phyloP scores from a whole-genome alignment of 805 yeast species.

The Cyberlindnera americana region DNA sequence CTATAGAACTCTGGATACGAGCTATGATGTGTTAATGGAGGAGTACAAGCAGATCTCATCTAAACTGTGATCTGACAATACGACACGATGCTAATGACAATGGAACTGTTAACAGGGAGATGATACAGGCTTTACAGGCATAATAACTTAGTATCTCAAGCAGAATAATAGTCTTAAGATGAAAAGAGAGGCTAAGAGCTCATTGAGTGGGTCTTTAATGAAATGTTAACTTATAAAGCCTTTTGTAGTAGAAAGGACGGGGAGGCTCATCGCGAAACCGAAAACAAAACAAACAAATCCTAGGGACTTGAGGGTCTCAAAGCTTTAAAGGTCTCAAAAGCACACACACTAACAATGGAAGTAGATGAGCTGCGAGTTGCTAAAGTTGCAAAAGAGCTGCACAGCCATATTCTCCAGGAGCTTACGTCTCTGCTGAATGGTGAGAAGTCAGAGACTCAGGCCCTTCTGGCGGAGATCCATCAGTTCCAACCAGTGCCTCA shows the following conservation, averaged over 20 bases:
- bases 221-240: too few relatives aligned
- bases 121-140: too few relatives aligned
- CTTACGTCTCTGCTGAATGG: background rate
- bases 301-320: background rate
- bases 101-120: too few relatives aligned
- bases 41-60: slow-evolving; percentile 9
- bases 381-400: slow-evolving; percentile 16
- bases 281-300: slow-evolving; percentile 1
- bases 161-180: background rate
- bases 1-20: slow-evolving; percentile 10
- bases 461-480: slow-evolving; percentile 29
- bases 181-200: too few relatives aligned
- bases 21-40: slow-evolving; percentile 6
- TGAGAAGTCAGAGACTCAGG: background rate
- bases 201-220: too few relatives aligned
- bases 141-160: too few relatives aligned
- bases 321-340: too few relatives aligned
- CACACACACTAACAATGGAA: slow-evolving; percentile 9
- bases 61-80: slow-evolving; percentile 4
- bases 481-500: slow-evolving; percentile 55
- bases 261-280: slow-evolving; percentile 1
- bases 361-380: slow-evolving; percentile 20
- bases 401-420: slow-evolving; percentile 1
- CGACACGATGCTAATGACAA: background rate
- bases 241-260: background rate